Base-by-base conservation (phyloP, 345 rosid genomes). In the Zanthoxylum bungeanum region DNA sequence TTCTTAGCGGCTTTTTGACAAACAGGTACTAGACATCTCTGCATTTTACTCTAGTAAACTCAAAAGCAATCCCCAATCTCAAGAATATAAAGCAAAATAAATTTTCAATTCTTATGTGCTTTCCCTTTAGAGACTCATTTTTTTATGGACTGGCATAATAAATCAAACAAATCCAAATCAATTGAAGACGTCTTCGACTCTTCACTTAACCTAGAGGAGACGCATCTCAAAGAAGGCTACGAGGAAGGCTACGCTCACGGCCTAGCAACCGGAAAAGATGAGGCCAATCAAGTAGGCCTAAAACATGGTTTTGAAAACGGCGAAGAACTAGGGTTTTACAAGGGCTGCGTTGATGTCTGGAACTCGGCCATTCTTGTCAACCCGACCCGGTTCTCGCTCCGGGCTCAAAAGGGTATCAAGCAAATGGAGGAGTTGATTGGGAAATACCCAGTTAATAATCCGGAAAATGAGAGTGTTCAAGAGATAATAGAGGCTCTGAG, bases 251-350 rank as follows among this genome's bases (percentile, higher is more conserved):
- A 87, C 79, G 60, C 40, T 53, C 78, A 79, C 59, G 96, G 96
- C 36, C 56, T 84, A 14, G 70, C 64, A 22, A 31, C 86, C 2
- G 97, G 95, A 24, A 74, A 71, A 31, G 87, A 90, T 69, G 97
- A 90, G 8, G 95, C 82, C 59, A 67, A 76, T 33, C 79, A 78
- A 64, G 84, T 88, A 14, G 99, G 91, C 25, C 80, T 89, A 34
- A 84, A 80, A 79, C 56, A 52, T 1, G 90, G 98, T 42, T 90
- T 89, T 75, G 97, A 85, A 52, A 77, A 78, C 14, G 97, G 97
- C 7, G 95, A 94, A 79, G 91, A 89, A 39, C 53, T 89, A 19
- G 96, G 96, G 1, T 83, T 90, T 82, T 92, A 94, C 82, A 77
- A 70, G 46, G 95, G 97, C 53, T 94, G 93, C 75, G 83, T 85